Percentiles rank a stretch among this genome's conserved stretches.
Conservation (phyloP, 208 protist genomes). For the Trichomonas vaginalis region DNA sequence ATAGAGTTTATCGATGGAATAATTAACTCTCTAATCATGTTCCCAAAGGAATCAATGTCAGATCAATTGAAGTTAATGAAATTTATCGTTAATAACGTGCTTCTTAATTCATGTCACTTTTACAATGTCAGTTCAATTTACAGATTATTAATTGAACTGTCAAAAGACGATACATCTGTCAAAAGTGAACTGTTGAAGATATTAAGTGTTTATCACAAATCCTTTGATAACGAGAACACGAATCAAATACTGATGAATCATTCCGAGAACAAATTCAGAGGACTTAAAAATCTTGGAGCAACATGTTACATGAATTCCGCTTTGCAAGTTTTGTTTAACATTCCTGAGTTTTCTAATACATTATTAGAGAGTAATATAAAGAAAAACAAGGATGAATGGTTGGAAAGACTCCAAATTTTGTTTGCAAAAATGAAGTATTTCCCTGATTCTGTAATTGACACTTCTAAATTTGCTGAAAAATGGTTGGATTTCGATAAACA, state of each 20-base stretch:
- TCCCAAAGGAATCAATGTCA: background rate
- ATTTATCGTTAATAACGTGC: background rate
- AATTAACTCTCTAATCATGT: background rate
- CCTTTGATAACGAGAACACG: background rate
- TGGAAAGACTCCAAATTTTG: background rate
- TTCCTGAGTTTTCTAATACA: background rate
- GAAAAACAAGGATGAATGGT: background rate
- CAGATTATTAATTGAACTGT: background rate
- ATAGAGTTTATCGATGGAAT: background rate
- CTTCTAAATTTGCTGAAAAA: background rate
- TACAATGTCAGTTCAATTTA: background rate
- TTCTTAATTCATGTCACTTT: background rate
- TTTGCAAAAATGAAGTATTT: background rate
- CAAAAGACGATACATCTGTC: background rate
- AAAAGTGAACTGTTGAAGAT: background rate
- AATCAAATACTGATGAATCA: background rate
- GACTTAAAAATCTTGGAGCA: background rate
- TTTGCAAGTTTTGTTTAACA: background rate
- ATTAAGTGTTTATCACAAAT: background rate
- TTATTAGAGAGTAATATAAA: background rate
- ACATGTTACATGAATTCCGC: background rate
- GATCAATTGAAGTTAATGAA: background rate
- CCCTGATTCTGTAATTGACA: background rate
- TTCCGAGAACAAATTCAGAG: background rate
- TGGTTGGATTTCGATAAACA: background rate